phyloP scores from a whole-genome alignment of 1,284 basidiomycete genomes.

The Ganoderma leucocontextum region DNA sequence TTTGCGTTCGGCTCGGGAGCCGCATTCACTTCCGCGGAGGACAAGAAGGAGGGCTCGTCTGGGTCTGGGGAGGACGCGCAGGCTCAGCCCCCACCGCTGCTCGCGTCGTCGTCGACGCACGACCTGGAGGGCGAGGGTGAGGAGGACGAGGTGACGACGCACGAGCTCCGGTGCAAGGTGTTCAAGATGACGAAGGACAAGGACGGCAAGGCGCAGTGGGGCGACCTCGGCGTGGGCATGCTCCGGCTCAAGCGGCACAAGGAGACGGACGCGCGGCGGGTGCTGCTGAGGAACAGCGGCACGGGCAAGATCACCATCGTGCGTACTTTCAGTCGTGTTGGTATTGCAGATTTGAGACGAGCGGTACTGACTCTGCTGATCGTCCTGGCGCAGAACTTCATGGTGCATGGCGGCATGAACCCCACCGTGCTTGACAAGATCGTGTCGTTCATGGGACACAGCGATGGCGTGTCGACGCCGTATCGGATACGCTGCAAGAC shows the following conservation, averaged over 20 bases:
- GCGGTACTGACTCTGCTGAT: background rate
- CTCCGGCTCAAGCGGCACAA: conserved; percentile 78
- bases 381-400: conserved; percentile 66
- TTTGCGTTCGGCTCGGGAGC: conserved; percentile 24
- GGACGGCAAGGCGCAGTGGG: conserved; percentile 63
- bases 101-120: conserved; percentile 53
- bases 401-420: conserved; percentile 62
- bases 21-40: conserved; percentile 32
- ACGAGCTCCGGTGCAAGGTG: conserved; percentile 70
- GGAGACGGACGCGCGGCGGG: conserved; percentile 58
- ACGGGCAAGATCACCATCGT: conserved; percentile 80
- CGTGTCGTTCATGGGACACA: conserved; percentile 75
- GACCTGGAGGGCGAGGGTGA: conserved; percentile 83
- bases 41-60: conserved; percentile 31
- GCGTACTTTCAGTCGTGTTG: conserved; percentile 38
- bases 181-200: conserved; percentile 62
- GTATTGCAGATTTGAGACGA: too few relatives aligned
- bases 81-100: conserved; percentile 40
- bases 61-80: conserved; percentile 44
- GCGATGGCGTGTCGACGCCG: conserved; percentile 61
- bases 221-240: conserved; percentile 66
- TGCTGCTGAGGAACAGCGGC: conserved; percentile 72
- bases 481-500: conserved; percentile 73
- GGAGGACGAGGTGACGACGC: conserved; percentile 79
- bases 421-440: conserved; percentile 58